Evolutionary conservation across 116 monocot species (phyloP), one percentile per base, ranked within the genome.

Genomic region (Trichopus zeylanicus): DNA sequence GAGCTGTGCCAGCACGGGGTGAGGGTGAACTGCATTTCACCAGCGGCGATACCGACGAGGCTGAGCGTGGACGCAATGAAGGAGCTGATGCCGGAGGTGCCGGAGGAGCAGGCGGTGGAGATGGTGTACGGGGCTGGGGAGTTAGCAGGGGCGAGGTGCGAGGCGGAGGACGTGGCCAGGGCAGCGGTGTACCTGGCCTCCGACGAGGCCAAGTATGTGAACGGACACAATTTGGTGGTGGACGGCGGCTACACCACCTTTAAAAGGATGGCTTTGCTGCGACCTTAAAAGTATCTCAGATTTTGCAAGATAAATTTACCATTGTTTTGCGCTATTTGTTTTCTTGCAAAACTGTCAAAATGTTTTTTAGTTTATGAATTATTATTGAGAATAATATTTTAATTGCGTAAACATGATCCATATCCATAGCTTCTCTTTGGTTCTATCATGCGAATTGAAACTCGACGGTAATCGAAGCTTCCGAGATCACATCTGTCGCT

Each of bases 121-220:
- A 30, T 70, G 54, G 7, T 39, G 5, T 8, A 62, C 3, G 28
- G 30, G 19, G 7, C 37, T 13, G 73, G 78, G 24, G 82, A 82
- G 56, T 34, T 82, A 16, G 60, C 46, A 18, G 82, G 77, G 38
- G 67, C 67, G 2, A 48, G 1, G 28, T 78, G 74, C 26, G 78
- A 74, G 55, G 64, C 52, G 26, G 56, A 24, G 57, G 78, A 78
- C 48, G 26, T 78, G 1, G 78, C 73, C 0, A 63, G 29, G 29
- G 78, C 73, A 3, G 78, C 64, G 11, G 46, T 73, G 9, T 78
- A 46, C 48, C 22, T 78, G 47, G 78, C 73, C 0, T 78, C 78
- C 0, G 78, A 78, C 8, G 78, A 78, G 4, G 67, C 72, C n/a
- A 78, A 73, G 73, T 78, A 68, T 51, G 53, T 78, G 0, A 78